Base-by-base conservation (phyloP, 768 basidiomycete species). In the Mycena vulgaris region DNA sequence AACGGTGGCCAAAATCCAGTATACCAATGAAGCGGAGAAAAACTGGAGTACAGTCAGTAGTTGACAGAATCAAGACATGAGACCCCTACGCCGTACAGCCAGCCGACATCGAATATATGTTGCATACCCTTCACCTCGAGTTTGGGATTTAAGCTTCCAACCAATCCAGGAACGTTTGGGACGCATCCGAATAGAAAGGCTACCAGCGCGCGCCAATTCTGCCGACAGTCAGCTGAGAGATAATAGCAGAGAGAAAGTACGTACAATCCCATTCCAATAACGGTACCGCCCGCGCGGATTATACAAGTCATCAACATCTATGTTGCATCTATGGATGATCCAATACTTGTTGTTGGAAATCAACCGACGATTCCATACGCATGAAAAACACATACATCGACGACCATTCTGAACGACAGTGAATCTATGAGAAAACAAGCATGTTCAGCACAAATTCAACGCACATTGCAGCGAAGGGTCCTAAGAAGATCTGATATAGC, bases 301-400 rank as follows among this genome's bases (percentile, higher is more conserved):
- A 77, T 96, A 96, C 87, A 96, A 91, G 4, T 92, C 89, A 5
- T 93, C 92, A 2, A 96, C 92, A 71, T 96, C 92, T 33, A 95
- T 88, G 48, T 87, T 89, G 45, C 90, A 82, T 64, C 78, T 82
- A 75, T 94, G 92, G 28, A 97, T 83, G 45, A 96, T 76, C 93
- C 93, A 95, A 75, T 93, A 95, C 88, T 93, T 75, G 35, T 7
- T 45, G 17, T 45, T n/a, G n/a, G n/a, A n/a, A n/a, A n/a, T 63
- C 21, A 52, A 68, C 23, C 42, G 33, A 17, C 33, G 39, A 10
- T n/a, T 25, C 10, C n/a, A n/a, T 16, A 39, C 23, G 33, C 33
- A 27, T 40, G 30, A 57, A 9, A n/a, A 19, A 23, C 14, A 75
- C 83, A 75, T 60, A 87, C 86, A 77, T 88, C 86, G 31, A 81